Conservation (phyloP, 2,329 filamentous ascomycete species). For the Achaetomium macrosporum region DNA sequence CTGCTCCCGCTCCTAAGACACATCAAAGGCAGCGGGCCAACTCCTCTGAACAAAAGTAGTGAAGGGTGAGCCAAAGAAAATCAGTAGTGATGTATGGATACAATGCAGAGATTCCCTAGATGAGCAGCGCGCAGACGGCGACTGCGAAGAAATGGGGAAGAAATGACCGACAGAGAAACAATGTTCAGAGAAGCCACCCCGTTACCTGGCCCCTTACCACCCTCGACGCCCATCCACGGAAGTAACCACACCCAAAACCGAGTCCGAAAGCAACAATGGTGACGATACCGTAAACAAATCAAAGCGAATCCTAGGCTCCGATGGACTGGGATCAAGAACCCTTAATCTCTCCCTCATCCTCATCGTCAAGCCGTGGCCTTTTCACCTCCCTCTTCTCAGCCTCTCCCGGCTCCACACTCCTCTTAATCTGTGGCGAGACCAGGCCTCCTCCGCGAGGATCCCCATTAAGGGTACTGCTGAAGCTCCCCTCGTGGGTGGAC, state of each 20-base stretch:
- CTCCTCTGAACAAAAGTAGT: not conserved
- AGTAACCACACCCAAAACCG: not conserved
- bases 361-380: conserved; percentile 7
- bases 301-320: no score
- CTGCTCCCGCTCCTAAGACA: not conserved
- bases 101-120: not conserved
- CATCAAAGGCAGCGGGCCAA: not conserved
- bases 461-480: conserved; percentile 2
- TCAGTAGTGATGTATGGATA: not conserved
- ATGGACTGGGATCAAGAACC: conserved; percentile 5
- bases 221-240: not conserved
- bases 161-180: no score
- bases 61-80: not conserved
- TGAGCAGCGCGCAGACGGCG: not conserved
- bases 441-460: conserved; percentile 21
- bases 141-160: not conserved
- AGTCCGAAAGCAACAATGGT: not conserved
- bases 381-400: conserved; percentile 23
- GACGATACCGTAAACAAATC: not conserved
- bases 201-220: no score
- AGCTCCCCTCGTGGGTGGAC: conserved; percentile 20
- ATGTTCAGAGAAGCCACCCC: not conserved
- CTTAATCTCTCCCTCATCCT: conserved; percentile 27
- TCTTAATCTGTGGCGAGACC: conserved; percentile 26
- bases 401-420: conserved; percentile 25